A percentile compares a stretch with the other conserved stretches of the same genome.
These are phyloP conservation scores for Metarhizium robertsii DNA, from an alignment of 2,329 filamentous ascomycete species.

Conservation along the genomic window DNA sequence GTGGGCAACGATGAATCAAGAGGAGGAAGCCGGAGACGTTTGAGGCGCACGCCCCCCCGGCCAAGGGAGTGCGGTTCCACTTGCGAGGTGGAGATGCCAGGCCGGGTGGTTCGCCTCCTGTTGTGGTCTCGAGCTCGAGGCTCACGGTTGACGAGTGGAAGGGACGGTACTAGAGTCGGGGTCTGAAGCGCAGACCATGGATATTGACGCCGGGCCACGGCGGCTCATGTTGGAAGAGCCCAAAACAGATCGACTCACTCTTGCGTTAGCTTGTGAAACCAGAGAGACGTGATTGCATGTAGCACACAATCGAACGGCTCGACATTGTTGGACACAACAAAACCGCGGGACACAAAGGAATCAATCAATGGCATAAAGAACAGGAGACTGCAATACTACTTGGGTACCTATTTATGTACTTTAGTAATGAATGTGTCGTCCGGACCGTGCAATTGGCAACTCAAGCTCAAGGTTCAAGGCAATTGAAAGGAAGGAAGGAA, in stretches of 20 bases:
- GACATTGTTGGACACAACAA: neutral
- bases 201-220: neutral
- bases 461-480: no score
- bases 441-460: no score
- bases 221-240: neutral
- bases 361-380: no score
- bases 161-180: neutral
- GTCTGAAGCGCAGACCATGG: neutral
- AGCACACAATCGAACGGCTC: conserved; percentile 1
- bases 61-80: neutral
- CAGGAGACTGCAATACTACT: no score
- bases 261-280: neutral
- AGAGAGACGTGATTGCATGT: neutral
- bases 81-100: conserved; percentile 3
- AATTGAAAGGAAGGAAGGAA: no score
- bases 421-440: no score
- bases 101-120: conserved; percentile 4
- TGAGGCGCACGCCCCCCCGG: neutral
- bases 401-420: no score
- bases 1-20: conserved; percentile 4
- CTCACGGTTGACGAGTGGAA: no score
- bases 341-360: no score
- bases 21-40: neutral
- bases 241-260: neutral
- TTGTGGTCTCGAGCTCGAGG: neutral